A percentile compares a stretch with the other conserved stretches of the same genome.
Evolutionary conservation across 2,329 filamentous ascomycete species (phyloP).

Genomic region (Parafenestella ontariensis): DNA sequence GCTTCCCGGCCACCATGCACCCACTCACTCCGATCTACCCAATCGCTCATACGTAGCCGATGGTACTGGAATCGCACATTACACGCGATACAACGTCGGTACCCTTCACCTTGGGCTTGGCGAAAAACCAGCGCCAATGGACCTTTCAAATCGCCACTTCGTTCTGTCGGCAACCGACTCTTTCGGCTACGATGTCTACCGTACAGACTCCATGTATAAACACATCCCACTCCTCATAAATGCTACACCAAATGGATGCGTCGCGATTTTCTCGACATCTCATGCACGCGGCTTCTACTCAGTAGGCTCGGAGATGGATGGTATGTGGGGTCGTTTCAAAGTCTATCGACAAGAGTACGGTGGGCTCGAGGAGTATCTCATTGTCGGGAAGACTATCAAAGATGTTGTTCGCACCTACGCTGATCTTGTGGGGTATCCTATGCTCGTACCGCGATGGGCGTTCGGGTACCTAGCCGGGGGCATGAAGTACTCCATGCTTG

Average conservation of each 20-base stretch:
- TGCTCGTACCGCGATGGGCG: conserved; percentile 73
- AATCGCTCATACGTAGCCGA: conserved; percentile 72
- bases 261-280: conserved; percentile 72
- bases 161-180: conserved; percentile 72
- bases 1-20: conserved; percentile 57
- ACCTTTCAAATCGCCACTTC: conserved; percentile 71
- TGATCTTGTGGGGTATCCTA: conserved; percentile 70
- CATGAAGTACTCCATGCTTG: conserved; percentile 66
- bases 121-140: conserved; percentile 76
- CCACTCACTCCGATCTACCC: conserved; percentile 68
- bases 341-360: conserved; percentile 76
- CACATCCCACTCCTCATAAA: conserved; percentile 77
- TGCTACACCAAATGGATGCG: conserved; percentile 67
- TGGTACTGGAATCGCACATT: conserved; percentile 68
- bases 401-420: conserved; percentile 73
- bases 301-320: conserved; percentile 75
- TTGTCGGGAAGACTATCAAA: conserved; percentile 70
- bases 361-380: conserved; percentile 73
- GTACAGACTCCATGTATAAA: conserved; percentile 77
- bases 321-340: conserved; percentile 77
- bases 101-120: conserved; percentile 74
- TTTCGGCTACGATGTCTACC: conserved; percentile 75
- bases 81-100: conserved; percentile 66
- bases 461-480: conserved; percentile 77
- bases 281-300: conserved; percentile 70